Base-by-base conservation (phyloP, 345 rosid genomes). In the Luvunga scandens region DNA sequence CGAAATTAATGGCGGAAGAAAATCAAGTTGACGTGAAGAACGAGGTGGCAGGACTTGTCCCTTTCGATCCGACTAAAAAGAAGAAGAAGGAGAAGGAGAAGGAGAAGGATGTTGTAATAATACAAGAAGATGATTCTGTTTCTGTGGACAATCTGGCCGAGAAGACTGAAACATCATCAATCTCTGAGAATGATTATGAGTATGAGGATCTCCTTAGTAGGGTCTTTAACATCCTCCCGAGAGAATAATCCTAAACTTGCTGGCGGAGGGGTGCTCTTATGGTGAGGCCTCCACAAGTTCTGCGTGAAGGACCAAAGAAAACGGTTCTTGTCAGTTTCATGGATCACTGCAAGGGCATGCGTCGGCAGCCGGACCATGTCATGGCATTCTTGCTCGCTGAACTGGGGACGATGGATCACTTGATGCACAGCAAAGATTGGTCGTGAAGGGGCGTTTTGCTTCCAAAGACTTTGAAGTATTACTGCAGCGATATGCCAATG, bases 11-110 rank as follows among this genome's bases (percentile, higher is more conserved):
- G 94, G 87, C 87, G 0, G 92, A 89, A 19, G 92, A 90, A 38
- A 76, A 73, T 62, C 72, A 65, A 2, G 56, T 22, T 9, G 89
- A 90, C n/a, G 22, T 81, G 67, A 90, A 85, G 87, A 91, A 88
- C 18, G 90, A 87, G 84, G 82, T 83, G 62, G 68, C 86, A 22
- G 94, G 89, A 65, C 85, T 92, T 73, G 87, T 90, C 16, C 95
- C 97, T 12, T 96, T 94, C 53, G 99, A 96, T 82, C 95, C 98
- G 14, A 81, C 92, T 67, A 95, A 92, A 75, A 95, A 95, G 89
- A 94, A 96, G 83, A 94, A 96, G 92, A 96, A 96, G 89, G 94
- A 96, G 89, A 96, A 94, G 90, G 94, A 96, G 83, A 96, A 96
- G 92, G 92, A 96, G 89, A 8, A 34, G 39, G 94, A 96, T 92